Conservation (phyloP, 441 rosid species). For the Eruca vesicaria region DNA sequence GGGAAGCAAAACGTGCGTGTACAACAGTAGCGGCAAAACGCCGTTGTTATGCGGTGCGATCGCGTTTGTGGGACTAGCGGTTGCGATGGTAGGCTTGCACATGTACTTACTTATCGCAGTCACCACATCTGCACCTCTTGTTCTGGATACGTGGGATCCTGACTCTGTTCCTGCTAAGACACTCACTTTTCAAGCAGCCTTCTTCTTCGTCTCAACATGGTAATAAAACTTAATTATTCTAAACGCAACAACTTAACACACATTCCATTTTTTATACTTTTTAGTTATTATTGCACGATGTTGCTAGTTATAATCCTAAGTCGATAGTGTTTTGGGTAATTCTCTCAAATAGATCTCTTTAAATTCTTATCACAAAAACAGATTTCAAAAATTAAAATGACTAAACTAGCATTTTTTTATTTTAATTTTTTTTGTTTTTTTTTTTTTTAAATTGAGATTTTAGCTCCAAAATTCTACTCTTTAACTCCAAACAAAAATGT, state of each 20-base stretch:
- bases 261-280: too few species aligned
- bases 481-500: too few species aligned
- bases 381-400: too few species aligned
- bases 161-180: slow-evolving; percentile 39
- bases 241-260: neutral
- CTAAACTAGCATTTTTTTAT: too few species aligned
- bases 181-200: slow-evolving; percentile 66
- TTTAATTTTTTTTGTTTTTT: too few species aligned
- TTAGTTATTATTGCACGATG: too few species aligned
- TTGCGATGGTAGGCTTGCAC: slow-evolving; percentile 70
- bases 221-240: slow-evolving; percentile 20
- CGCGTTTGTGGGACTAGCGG: slow-evolving; percentile 67
- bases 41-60: slow-evolving; percentile 64
- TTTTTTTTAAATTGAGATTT: too few species aligned
- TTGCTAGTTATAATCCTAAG: neutral
- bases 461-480: too few species aligned
- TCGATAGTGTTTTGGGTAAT: neutral
- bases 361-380: too few species aligned
- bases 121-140: slow-evolving; percentile 60
- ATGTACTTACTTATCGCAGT: slow-evolving; percentile 64
- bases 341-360: too few species aligned
- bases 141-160: slow-evolving; percentile 48
- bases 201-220: slow-evolving; percentile 84
- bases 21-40: slow-evolving; percentile 75
- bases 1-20: slow-evolving; percentile 52